A percentile compares a stretch with the other conserved stretches of the same genome.
Evolutionary conservation across 1,284 basidiomycete genomes (phyloP).

Genomic region (Cystobasidium slooffiae): DNA sequence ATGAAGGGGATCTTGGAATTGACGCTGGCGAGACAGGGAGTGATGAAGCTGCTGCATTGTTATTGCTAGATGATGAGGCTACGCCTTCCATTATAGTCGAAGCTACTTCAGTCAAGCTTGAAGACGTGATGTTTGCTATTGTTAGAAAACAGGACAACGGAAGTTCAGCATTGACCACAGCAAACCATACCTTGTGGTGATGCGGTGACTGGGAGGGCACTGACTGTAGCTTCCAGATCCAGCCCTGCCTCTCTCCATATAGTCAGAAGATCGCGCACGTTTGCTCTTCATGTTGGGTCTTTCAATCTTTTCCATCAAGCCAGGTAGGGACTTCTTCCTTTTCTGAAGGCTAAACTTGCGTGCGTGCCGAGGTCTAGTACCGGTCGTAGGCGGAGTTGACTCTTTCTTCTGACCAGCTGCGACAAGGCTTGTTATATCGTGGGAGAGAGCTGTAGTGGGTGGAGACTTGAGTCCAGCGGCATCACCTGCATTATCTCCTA

Average conservation of each 20-base stretch:
- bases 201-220: neutral
- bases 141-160: neutral
- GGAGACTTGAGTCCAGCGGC: neutral
- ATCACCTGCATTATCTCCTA: constrained; percentile 13
- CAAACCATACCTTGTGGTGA: neutral
- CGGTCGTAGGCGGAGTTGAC: too few relatives aligned
- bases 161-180: neutral
- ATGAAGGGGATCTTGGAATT: constrained; percentile 34
- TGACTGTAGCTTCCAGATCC: constrained; percentile 31
- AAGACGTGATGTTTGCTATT: constrained; percentile 1
- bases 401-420: neutral
- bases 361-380: constrained; percentile 20
- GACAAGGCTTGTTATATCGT: constrained; percentile 3
- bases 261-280: constrained; percentile 19
- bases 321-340: constrained; percentile 27
- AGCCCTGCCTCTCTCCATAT: constrained; percentile 8
- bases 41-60: neutral
- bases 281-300: constrained; percentile 2
- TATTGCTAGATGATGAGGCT: neutral
- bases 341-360: constrained; percentile 36
- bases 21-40: constrained; percentile 2
- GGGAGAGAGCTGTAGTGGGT: constrained; percentile 3
- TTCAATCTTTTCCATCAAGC: neutral
- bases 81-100: neutral
- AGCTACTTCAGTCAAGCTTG: neutral